Evolutionary conservation across 1,284 basidiomycete species (phyloP), one percentile per base, ranked within the genome.

Genomic region (Afroboletus lepidellus): DNA sequence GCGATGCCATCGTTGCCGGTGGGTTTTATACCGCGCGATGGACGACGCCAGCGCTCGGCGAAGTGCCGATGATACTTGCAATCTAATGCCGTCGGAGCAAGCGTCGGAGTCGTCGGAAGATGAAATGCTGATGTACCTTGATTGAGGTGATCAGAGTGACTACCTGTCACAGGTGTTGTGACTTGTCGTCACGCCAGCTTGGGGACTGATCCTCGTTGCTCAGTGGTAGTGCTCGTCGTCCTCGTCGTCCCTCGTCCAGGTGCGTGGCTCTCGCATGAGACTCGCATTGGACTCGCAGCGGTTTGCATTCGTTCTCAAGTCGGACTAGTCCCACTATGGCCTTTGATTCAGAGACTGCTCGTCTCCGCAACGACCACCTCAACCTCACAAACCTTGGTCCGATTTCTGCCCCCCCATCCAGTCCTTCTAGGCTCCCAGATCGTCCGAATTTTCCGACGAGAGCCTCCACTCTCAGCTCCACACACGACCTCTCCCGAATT

Each of bases 401-500:
- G 41, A 61, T 64, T 53, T 72, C 72, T 41, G 65, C 69, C 11
- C 70, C 72, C 15, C 62, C 72, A 16, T 41, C 61, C 3, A 70
- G 61, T 59, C 57, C 73, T 49, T 58, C 72, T 46, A 72, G 73
- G 48, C 60, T 75, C 27, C 70, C 76, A 56, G 81, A 82, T 60
- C 78, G 83, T 46, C 72, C 79, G 20, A 60, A 72, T 60, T 62
- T 77, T 43, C 85, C 83, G 50, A 77, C 76, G 33, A 78, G 85
- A 69, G 78, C 85, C 7, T 81, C 82, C 39, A 88, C 85, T 3
- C 63, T 79, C 50, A 74, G 77, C 53, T 72, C 75, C 30, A 62
- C 77, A 49, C 67, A 78, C 63, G 82, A 85, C 66, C 72, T 77
- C 53, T 74, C 79, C 69, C 77, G 77, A 58, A 74, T 72, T 66